Evolutionary conservation across 306 rosid species (phyloP).

Genomic region (Hippophae rhamnoides): DNA sequence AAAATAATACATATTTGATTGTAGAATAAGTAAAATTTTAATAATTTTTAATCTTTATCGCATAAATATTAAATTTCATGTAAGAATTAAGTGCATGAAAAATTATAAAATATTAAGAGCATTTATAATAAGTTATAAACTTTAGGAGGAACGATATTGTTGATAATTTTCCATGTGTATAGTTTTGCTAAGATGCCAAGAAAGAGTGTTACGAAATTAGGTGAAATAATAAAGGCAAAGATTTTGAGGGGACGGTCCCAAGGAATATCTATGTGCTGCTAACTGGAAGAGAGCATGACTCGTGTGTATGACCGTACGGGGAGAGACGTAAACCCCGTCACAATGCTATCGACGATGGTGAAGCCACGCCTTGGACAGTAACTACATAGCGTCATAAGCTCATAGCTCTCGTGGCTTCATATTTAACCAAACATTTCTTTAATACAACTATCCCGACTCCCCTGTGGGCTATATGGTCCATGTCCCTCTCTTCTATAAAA

Average conservation of each 20-base stretch:
- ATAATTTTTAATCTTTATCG: no score
- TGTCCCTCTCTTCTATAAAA: background rate
- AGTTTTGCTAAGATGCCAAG: no score
- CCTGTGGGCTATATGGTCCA: no score
- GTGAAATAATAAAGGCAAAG: background rate
- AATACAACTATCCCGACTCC: conserved; percentile 1
- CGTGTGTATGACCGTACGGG: conserved; percentile 30
- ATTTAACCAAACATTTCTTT: conserved; percentile 29
- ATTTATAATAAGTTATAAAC: no score
- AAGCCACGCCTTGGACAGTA: conserved; percentile 44
- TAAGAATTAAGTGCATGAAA: no score
- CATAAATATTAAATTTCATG: no score
- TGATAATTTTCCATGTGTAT: no score
- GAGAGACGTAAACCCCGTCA: conserved; percentile 38
- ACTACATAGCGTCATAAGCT: background rate
- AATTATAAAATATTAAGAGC: no score
- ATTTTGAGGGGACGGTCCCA: background rate
- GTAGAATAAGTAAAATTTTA: no score
- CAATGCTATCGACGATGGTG: conserved; percentile 26
- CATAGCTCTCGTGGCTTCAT: conserved; percentile 42
- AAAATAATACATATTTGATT: no score
- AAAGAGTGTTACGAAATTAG: background rate
- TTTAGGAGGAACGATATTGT: no score
- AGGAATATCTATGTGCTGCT: no score
- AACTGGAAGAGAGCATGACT: background rate